Percentiles rank a stretch among this genome's conserved stretches.
Evolutionary conservation across 2,329 filamentous ascomycete species (phyloP).

Genomic region (Blastomyces silverae): DNA sequence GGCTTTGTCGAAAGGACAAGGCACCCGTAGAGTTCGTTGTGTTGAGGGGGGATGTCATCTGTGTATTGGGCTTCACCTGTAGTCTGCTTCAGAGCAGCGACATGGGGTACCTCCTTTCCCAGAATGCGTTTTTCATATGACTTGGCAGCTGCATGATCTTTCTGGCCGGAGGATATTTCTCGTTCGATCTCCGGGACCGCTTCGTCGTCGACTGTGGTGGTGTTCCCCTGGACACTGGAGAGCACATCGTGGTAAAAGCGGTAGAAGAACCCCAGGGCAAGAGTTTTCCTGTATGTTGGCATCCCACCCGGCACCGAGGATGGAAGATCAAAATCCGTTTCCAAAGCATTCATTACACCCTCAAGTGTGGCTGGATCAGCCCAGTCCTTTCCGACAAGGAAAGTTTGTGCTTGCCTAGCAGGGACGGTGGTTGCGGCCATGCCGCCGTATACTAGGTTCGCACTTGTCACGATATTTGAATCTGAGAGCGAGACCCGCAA

Average conservation of each 20-base stretch:
- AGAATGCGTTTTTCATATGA: conserved; percentile 77
- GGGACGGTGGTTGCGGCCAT: conserved; percentile 91
- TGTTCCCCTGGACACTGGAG: conserved; percentile 45
- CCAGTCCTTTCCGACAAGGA: conserved; percentile 69
- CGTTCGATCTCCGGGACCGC: conserved; percentile 79
- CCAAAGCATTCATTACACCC: conserved; percentile 82
- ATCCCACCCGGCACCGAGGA: conserved; percentile 95
- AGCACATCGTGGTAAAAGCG: conserved; percentile 91
- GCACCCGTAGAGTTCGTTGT: conserved; percentile 83
- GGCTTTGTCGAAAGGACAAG: conserved; percentile 83
- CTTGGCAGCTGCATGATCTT: conserved; percentile 66
- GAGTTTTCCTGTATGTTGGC: conserved; percentile 87
- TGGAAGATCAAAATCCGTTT: conserved; percentile 76
- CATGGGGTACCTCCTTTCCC: conserved; percentile 77
- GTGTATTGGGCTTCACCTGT: conserved; percentile 95
- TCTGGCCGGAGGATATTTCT: conserved; percentile 69
- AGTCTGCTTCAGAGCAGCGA: conserved; percentile 87
- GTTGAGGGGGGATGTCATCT: conserved; percentile 80
- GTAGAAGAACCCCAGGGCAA: conserved; percentile 93
- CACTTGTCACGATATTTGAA: conserved; percentile 62
- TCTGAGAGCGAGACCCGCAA: conserved; percentile 66
- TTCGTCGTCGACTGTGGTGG: conserved; percentile 59
- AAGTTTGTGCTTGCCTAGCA: conserved; percentile 69
- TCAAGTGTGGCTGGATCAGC: conserved; percentile 78
- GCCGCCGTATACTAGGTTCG: conserved; percentile 82